Evolutionary conservation across 495 filamentous ascomycete genomes (phyloP), one percentile per base, ranked within the genome.

Genomic region (Xylaria acuta): DNA sequence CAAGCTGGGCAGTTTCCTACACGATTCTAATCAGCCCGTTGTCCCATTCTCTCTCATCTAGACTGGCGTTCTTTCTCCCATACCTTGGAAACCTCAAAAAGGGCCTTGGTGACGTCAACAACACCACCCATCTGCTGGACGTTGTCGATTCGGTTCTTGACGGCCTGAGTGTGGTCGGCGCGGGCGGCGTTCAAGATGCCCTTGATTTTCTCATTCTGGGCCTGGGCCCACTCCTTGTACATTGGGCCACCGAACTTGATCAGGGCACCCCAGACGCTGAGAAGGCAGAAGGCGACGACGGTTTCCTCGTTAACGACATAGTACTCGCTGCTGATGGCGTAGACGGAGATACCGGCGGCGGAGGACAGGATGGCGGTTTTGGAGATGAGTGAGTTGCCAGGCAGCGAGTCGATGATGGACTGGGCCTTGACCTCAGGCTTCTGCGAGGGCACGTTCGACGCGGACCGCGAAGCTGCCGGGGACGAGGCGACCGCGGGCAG

Each of bases 301-400:
- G 94, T 89, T 87, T 99, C 97, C 87, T 98, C 95, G 86, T 98
- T 99, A 83, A 99, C 87, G 81, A 99, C 93, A 83, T 98, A 99
- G 86, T 98, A 92, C 87, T 99, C 97, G 85, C 97, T 99, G 91
- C 92, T 95, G 86, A 99, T 94, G 79, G 96, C 97, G 79, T 94
- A 96, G 78, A 97, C 88, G 75, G 93, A 94, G 73, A 95, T 80
- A 86, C 94, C 95, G 80, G 97, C 94, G 70, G 90, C 91, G 71
- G 94, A 94, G 77, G 96, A 98, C 70, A 99, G 90, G 82, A 97
- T 93, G 79, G 97, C 97, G 73, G 94, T 94, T 90, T 98, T 99
- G 82, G 93, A 94, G 82, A 96, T 83, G 75, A 97, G 87, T 75
- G 88, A 91, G 87, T 87, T 93, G 77, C 95, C 92, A 76, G 94